Percentiles rank a stretch among this genome's conserved stretches.
Evolutionary conservation across 345 rosid genomes (phyloP).

Genomic region (Murraya koenigii): DNA sequence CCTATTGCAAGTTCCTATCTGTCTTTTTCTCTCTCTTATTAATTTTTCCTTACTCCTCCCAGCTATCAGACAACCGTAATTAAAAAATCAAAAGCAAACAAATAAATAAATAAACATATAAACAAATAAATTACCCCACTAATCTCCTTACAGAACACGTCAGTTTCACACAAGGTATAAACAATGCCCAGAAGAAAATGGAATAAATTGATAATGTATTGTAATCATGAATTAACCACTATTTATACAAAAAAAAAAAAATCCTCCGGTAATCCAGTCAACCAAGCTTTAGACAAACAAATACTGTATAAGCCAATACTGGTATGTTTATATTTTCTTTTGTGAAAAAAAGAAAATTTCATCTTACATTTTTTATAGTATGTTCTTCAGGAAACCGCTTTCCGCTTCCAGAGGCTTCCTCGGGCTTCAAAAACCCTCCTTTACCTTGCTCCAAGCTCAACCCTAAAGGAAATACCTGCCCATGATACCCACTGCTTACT

Average conservation of each 20-base stretch:
- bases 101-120: neutral
- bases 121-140: too few relatives aligned
- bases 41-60: neutral
- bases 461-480: conserved; percentile 72
- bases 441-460: conserved; percentile 89
- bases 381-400: conserved; percentile 73
- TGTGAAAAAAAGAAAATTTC: neutral
- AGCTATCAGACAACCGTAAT: conserved; percentile 14
- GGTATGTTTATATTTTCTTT: neutral
- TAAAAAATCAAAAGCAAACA: neutral
- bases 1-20: conserved; percentile 8
- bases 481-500: conserved; percentile 63
- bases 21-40: conserved; percentile 2
- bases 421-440: conserved; percentile 76
- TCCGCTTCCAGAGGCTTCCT: conserved; percentile 76
- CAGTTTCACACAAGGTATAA: neutral
- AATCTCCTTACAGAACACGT: neutral
- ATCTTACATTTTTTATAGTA: conserved; percentile 69
- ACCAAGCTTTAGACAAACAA: neutral
- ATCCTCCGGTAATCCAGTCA: conserved; percentile 5
- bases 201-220: neutral
- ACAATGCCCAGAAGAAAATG: neutral
- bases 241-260: neutral
- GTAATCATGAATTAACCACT: neutral
- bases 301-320: neutral